Evolutionary conservation across 768 basidiomycete genomes (phyloP), one percentile per base, ranked within the genome.

Genomic region (Trametes cingulata): DNA sequence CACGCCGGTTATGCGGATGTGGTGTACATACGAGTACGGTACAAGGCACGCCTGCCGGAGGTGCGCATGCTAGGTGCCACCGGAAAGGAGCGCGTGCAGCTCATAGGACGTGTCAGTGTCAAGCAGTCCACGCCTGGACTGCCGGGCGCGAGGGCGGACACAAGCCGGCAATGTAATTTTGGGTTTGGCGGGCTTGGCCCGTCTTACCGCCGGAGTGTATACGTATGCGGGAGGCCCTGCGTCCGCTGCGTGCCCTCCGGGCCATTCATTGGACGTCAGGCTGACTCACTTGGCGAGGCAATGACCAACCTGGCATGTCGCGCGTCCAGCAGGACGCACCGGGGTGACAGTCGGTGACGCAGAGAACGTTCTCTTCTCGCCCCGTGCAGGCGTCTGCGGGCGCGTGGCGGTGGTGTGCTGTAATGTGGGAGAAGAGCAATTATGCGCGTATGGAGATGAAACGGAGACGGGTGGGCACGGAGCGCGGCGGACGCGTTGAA

Each of bases 371-470:
- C 56, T 50, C 19, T 57, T 57, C 56, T 50, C 47, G 15, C 35
- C 55, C 42, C 47, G 56, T 12, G 39, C 41, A 43, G n/a, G 43
- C 27, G 25, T n/a, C 43, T 19, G 53, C 19, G 43, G 36, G 14
- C 27, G 51, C 24, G 46, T 49, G 54, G 45, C 22, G 46, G 47
- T 33, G 25, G 47, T 36, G 47, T 9, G 56, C 27, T 24, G 41
- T 27, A 56, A 19, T 50, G 56, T 49, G 56, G 47, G 56, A 57
- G 39, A 27, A 57, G 42, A 22, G 47, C 47, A 57, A 49, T 49
- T 41, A 57, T 49, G 56, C n/a, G 39, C 9, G 20, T 20, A 51
- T 57, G 56, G 56, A 49, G 37, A 57, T 57, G 56, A 57, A 57
- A 57, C 56, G 56, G 49, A 49, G 27, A 42, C 45, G 20, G 5